Evolutionary conservation across 768 basidiomycete species (phyloP), one percentile per base, ranked within the genome.

Genomic region (Trametes elegans): DNA sequence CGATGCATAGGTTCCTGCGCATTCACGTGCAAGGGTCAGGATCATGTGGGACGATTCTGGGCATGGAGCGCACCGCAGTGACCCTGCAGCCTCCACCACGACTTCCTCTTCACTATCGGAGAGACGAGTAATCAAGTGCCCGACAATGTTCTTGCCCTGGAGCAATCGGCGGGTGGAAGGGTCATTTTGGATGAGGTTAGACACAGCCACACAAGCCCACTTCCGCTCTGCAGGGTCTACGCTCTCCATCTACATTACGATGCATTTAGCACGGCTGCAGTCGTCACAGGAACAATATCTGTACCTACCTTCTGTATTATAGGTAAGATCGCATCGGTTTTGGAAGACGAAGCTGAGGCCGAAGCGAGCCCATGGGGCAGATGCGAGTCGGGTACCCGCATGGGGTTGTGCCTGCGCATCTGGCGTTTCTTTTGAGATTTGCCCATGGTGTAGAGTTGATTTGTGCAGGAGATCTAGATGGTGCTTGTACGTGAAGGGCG

Each of bases 161-260:
- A 98, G 78, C 62, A 98, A 73, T 59, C 95, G 74, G 57, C 95
- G 77, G 13, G 95, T 97, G 7, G 92, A 91, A 18, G 94, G 88
- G 69, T 98, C 95, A 62, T 96, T 96, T 68, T 94, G 90, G 58
- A 96, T 96, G 44, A 98, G 75, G 69, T 92, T 96, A 10, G 91
- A 93, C n/a, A 96, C 88, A 1, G 94, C 93, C 21, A 94, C 93
- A 68, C 94, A 96, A 3, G 94, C 93, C 94, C 93, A 97, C 68
- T 92, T 91, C 49, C 95, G 83, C 61, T 98, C 95, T 1, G 79
- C 72, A 7, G 80, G 77, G 62, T 96, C 92, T 5, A 82, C 62
- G 68, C 85, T 84, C 64, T 85, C 82, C 79, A 93, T 85, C 90
- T 92, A 16, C 11, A 23, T 27, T 10, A 29, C 28, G 4, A 36